Evolutionary conservation across 257 asterid genomes (phyloP), one percentile per base, ranked within the genome.

Genomic region (Solanum ahanhuiri): DNA sequence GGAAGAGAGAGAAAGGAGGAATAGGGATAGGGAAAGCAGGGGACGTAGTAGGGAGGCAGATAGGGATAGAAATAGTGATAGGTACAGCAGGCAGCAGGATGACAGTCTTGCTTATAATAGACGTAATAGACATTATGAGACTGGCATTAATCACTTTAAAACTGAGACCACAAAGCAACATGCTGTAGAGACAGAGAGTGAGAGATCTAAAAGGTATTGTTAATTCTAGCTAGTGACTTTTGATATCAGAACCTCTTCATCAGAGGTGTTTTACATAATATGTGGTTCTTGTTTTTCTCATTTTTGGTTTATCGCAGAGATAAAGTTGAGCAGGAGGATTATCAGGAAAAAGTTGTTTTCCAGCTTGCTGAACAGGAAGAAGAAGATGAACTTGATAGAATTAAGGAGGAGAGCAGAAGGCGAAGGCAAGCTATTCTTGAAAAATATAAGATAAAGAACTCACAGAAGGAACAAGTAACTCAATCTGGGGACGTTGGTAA

Each of bases 361-460:
- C 96, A 94, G 91, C 95, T 93, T 86, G 99, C 91, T 82, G 96
- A 93, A 86, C 98, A 97, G 88, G 99, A 81, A 28, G 84, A 96
- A 89, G 98, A 95, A 81, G 99, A 97, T 75, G 97, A 96, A 85
- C 91, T 94, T 57, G 95, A 95, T 90, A 94, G 89, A 92, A 93
- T 97, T 84, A 96, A 94, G 92, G 98, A 94, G 91, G 99, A 97
- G 91, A 93, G 98, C 87, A 92, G 98, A 93, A 93, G 97, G 91
- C 92, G 95, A 81, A 91, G 89, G 85, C 97, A 93, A 90, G 99
- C 97, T 69, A 95, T 97, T 86, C 95, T 97, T 77, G 98, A 95
- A 87, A 97, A 94, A 91, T 91, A 97, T 92, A 94, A 91, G 89
- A 89, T 88, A 87, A 86, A 91, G 88, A 89, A 87, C 64, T 71